These are phyloP conservation scores for Choricystis sp. DNA, from an alignment of 139 green algal genomes.

Conservation along the genomic window DNA sequence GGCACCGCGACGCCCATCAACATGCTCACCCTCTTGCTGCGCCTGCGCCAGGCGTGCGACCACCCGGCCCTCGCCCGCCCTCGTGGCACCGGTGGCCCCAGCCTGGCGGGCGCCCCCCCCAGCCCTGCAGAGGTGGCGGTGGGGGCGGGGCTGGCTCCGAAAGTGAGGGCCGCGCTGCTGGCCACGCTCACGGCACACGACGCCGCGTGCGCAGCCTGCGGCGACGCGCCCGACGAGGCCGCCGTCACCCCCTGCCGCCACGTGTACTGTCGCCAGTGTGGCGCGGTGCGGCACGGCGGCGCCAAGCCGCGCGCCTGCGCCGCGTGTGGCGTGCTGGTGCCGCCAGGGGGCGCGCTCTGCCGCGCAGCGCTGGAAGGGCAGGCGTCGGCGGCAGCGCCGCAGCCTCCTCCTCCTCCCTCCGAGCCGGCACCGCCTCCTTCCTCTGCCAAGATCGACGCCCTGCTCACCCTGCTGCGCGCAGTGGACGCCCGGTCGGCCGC, in stretches of 20 bases:
- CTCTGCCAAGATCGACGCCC: constrained; percentile 21
- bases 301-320: too few species aligned
- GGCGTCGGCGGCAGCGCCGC: constrained; percentile 1
- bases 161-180: constrained; percentile 22
- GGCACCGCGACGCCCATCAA: constrained; percentile 50
- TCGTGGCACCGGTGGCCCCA: neutral
- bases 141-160: constrained; percentile 22
- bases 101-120: neutral
- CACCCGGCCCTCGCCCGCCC: constrained; percentile 57
- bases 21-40: constrained; percentile 68
- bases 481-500: constrained; percentile 1
- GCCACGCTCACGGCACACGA: constrained; percentile 3
- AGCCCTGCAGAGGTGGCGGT: constrained; percentile 26
- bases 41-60: constrained; percentile 80
- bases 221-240: constrained; percentile 58
- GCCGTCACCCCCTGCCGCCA: constrained; percentile 48
- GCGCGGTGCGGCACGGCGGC: constrained; percentile 18
- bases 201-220: constrained; percentile 38
- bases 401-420: neutral
- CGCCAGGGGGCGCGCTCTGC: too few species aligned
- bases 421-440: neutral
- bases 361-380: too few species aligned
- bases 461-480: constrained; percentile 24
- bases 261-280: constrained; percentile 62
- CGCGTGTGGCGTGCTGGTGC: too few species aligned